These are phyloP conservation scores for Vitis cinerea DNA, from an alignment of 164 flowering plant genomes.

Conservation along the genomic window DNA sequence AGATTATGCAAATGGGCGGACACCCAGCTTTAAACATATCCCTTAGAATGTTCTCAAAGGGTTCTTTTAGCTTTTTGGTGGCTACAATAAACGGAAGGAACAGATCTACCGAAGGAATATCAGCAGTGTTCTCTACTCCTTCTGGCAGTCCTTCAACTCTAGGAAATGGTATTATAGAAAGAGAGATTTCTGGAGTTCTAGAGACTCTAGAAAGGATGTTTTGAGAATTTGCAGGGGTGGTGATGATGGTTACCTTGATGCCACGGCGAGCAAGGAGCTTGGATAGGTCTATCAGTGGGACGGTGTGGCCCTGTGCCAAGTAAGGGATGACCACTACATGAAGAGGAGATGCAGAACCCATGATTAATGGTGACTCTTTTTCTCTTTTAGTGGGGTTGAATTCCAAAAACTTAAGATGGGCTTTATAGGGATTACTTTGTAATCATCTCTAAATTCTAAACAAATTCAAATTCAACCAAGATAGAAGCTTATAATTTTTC, in stretches of 20 bases:
- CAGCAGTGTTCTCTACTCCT: conserved; percentile 33
- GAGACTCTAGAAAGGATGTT: conserved; percentile 1
- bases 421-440: too few relatives aligned
- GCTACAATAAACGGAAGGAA: conserved; percentile 15
- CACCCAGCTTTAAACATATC: conserved; percentile 14
- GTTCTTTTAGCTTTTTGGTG: conserved; percentile 21
- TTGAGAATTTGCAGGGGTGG: conserved; percentile 35
- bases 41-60: conserved; percentile 19
- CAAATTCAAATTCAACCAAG: too few relatives aligned
- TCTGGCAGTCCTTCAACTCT: conserved; percentile 15
- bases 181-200: background rate
- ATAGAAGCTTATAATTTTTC: too few relatives aligned
- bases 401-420: too few relatives aligned
- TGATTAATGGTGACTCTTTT: too few relatives aligned
- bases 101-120: conserved; percentile 29
- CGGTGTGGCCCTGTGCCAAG: conserved; percentile 44
- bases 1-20: conserved; percentile 37
- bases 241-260: conserved; percentile 30
- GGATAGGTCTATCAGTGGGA: conserved; percentile 34
- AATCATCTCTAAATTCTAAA: too few relatives aligned
- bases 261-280: conserved; percentile 20
- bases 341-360: background rate
- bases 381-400: too few relatives aligned
- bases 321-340: conserved; percentile 36
- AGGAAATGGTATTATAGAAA: conserved; percentile 26